Percentiles rank a stretch among this genome's conserved stretches.
These are phyloP conservation scores for Allomyces arbusculus DNA, from an alignment of 192 early-diverging fungal species.

Conservation along the genomic window DNA sequence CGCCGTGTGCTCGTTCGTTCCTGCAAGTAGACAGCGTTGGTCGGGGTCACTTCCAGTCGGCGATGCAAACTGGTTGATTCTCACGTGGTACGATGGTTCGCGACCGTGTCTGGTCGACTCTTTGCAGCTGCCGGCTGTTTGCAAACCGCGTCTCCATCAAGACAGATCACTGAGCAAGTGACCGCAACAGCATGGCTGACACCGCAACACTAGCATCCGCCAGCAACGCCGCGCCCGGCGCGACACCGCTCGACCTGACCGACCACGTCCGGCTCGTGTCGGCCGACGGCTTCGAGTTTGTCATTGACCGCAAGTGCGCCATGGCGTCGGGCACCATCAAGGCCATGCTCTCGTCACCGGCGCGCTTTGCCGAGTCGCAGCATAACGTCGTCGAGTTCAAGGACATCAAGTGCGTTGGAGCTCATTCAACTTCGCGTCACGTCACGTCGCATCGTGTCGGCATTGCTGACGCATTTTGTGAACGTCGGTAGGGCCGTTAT, in stretches of 20 bases:
- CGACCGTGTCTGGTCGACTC: not conserved
- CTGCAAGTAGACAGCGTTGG: too few species aligned
- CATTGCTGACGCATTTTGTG: too few species aligned
- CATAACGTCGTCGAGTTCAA: slow-evolving; percentile 71
- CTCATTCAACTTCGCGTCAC: too few species aligned
- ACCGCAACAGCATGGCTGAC: too few species aligned
- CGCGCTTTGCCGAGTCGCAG: slow-evolving; percentile 75
- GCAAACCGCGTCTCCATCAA: not conserved
- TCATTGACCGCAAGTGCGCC: slow-evolving; percentile 69
- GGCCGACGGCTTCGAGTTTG: slow-evolving; percentile 75
- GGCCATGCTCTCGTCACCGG: slow-evolving; percentile 79
- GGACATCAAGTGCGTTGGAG: slow-evolving; percentile 60
- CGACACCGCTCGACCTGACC: slow-evolving; percentile 2
- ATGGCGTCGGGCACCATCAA: slow-evolving; percentile 80
- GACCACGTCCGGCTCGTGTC: slow-evolving; percentile 66
- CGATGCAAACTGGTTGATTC: not conserved
- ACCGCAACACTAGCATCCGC: too few species aligned
- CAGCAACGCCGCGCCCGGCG: not conserved
- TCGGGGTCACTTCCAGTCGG: not conserved
- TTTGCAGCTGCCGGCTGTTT: not conserved
- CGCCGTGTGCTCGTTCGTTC: not conserved
- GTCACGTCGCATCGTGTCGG: too few species aligned
- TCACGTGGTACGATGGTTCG: not conserved
- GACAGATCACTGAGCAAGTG: not conserved
- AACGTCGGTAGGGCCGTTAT: slow-evolving; percentile 44